Evolutionary conservation across 1,284 basidiomycete genomes (phyloP).

Genomic region (Microbotryum scabiosae): DNA sequence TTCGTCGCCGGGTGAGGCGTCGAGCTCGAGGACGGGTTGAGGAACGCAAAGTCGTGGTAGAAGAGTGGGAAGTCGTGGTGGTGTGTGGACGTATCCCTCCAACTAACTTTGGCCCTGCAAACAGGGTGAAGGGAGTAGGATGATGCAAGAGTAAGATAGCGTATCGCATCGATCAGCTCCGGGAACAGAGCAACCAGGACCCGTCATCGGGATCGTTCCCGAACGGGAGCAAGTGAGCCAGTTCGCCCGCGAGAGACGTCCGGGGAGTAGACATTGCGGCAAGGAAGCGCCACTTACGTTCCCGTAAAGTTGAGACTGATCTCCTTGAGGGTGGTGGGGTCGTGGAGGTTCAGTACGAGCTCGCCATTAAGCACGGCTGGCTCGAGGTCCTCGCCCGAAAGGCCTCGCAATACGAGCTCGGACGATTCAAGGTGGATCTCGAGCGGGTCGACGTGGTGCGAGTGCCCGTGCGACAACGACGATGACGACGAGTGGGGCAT

Average conservation of each 20-base stretch:
- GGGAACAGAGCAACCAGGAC: too few relatives aligned
- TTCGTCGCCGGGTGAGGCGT: background rate
- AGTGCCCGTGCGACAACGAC: background rate
- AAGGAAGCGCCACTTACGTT: slow-evolving; percentile 43
- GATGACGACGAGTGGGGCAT: too few relatives aligned
- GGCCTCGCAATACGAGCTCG: slow-evolving; percentile 62
- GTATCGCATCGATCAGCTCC: too few relatives aligned
- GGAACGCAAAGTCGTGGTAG: slow-evolving; percentile 28
- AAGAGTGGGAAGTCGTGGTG: slow-evolving; percentile 31
- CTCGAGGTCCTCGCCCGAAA: slow-evolving; percentile 66
- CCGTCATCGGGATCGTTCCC: slow-evolving; percentile 38
- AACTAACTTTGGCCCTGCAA: slow-evolving; percentile 24
- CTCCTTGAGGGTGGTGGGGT: slow-evolving; percentile 75
- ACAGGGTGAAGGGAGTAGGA: background rate
- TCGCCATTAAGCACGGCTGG: slow-evolving; percentile 62
- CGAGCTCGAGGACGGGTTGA: slow-evolving; percentile 25
- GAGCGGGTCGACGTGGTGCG: slow-evolving; percentile 38
- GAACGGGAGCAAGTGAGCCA: slow-evolving; percentile 50
- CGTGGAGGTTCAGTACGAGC: slow-evolving; percentile 65
- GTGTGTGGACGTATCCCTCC: slow-evolving; percentile 27
- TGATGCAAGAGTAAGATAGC: background rate
- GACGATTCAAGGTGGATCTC: slow-evolving; percentile 68
- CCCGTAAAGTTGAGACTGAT: slow-evolving; percentile 74
- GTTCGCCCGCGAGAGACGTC: background rate
- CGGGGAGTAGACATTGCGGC: slow-evolving; percentile 56